Conservation (phyloP, 805 yeast species). For the Debaryomyces hansenii region DNA sequence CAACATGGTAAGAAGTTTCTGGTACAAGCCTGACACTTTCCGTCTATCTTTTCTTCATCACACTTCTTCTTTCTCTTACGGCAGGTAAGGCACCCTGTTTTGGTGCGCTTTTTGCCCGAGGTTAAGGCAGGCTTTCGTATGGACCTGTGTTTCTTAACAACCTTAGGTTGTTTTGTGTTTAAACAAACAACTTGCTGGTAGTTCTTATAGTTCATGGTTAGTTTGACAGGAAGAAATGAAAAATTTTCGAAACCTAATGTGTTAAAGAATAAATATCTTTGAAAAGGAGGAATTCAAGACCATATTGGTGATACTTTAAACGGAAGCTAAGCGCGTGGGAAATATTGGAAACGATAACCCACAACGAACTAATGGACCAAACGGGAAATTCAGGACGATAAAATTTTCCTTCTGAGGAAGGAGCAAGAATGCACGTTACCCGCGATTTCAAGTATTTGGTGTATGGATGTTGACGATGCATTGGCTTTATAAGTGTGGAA, state of each 20-base stretch:
- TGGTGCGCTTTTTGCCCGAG: conserved; percentile 33
- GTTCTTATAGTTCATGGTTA: conserved; percentile 29
- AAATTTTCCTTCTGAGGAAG: no score
- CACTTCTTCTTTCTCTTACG: conserved; percentile 66
- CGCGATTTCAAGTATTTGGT: no score
- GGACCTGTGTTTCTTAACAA: conserved; percentile 12
- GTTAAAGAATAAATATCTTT: no score
- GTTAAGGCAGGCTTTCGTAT: conserved; percentile 19
- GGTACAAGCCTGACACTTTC: conserved; percentile 46
- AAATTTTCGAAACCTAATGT: background rate
- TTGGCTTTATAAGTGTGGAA: no score
- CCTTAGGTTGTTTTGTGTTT: conserved; percentile 17
- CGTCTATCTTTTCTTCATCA: conserved; percentile 47
- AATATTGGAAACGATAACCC: background rate
- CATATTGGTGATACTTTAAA: background rate
- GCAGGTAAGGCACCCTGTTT: conserved; percentile 61
- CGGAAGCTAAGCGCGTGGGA: background rate
- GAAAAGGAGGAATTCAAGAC: background rate
- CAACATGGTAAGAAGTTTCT: conserved; percentile 45
- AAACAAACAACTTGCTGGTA: conserved; percentile 39
- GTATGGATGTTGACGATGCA: no score
- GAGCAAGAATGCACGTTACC: no score
- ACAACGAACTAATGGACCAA: background rate
- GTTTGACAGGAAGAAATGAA: background rate
- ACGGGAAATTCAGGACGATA: no score